Evolutionary conservation across 257 asterid genomes (phyloP).

Genomic region (Cordia subcordata): DNA sequence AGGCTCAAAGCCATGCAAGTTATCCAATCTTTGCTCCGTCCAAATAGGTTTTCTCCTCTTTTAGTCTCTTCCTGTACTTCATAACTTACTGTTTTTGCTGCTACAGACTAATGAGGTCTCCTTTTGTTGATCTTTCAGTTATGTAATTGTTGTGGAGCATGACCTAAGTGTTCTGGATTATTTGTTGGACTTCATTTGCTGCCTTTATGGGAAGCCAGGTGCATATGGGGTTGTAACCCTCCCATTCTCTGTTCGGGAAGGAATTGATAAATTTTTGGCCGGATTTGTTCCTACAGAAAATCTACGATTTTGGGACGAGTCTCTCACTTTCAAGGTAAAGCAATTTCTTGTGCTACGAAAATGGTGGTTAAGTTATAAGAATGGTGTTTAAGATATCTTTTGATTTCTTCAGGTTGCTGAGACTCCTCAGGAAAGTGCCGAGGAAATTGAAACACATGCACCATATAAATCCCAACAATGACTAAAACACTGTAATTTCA

Average conservation of each 20-base stretch:
- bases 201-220: constrained; percentile 95
- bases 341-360: constrained; percentile 1
- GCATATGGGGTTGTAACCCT: constrained; percentile 96
- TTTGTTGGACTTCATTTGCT: constrained; percentile 94
- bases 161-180: constrained; percentile 96
- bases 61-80: no score
- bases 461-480: constrained; percentile 89
- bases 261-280: constrained; percentile 85
- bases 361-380: not conserved
- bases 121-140: constrained; percentile 41
- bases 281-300: constrained; percentile 98
- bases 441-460: constrained; percentile 89
- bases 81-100: not conserved
- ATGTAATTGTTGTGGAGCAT: constrained; percentile 92
- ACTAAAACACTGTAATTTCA: constrained; percentile 81
- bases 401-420: constrained; percentile 71
- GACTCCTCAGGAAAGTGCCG: constrained; percentile 88
- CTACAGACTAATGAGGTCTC: not conserved
- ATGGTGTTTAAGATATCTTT: constrained; percentile 1
- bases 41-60: constrained; percentile 52
- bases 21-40: constrained; percentile 88
- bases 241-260: constrained; percentile 97
- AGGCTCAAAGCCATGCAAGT: constrained; percentile 99
- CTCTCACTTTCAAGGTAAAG: constrained; percentile 80
- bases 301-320: constrained; percentile 85